Evolutionary conservation across 2,329 filamentous ascomycete genomes (phyloP).

Genomic region (Diaporthe humulicola): DNA sequence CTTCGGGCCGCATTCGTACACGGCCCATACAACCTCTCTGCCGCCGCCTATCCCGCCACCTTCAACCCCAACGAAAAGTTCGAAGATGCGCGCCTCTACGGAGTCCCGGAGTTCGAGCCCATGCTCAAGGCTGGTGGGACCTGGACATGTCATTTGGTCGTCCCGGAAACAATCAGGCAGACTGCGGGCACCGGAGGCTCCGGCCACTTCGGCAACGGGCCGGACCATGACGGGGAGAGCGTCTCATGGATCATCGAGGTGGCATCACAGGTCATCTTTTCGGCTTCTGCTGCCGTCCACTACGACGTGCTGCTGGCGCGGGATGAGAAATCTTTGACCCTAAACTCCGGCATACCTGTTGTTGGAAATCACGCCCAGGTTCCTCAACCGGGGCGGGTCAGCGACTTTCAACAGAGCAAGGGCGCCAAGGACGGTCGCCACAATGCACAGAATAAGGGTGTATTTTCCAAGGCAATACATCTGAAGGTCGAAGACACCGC

Average conservation of each 20-base stretch:
- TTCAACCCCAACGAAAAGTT: conserved; percentile 89
- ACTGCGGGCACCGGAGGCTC: conserved; percentile 65
- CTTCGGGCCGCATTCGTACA: conserved; percentile 96
- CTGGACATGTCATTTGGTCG: conserved; percentile 84
- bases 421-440: conserved; percentile 70
- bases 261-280: conserved; percentile 94
- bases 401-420: conserved; percentile 79
- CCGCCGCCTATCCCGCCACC: conserved; percentile 84
- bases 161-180: conserved; percentile 83
- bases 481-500: conserved; percentile 89
- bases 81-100: conserved; percentile 76
- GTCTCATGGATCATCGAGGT: conserved; percentile 93
- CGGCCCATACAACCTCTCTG: conserved; percentile 92
- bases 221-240: conserved; percentile 64
- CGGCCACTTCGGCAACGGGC: conserved; percentile 60
- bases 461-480: conserved; percentile 85
- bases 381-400: conserved; percentile 78
- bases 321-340: conserved; percentile 84
- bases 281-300: conserved; percentile 85
- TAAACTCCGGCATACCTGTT: conserved; percentile 66
- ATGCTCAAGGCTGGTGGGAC: conserved; percentile 94
- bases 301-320: conserved; percentile 90
- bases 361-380: conserved; percentile 59
- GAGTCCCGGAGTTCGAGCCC: conserved; percentile 91
- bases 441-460: conserved; percentile 75